Evolutionary conservation across 192 early-diverging fungal genomes (phyloP), one percentile per base, ranked within the genome.

Genomic region (Backusella circina): DNA sequence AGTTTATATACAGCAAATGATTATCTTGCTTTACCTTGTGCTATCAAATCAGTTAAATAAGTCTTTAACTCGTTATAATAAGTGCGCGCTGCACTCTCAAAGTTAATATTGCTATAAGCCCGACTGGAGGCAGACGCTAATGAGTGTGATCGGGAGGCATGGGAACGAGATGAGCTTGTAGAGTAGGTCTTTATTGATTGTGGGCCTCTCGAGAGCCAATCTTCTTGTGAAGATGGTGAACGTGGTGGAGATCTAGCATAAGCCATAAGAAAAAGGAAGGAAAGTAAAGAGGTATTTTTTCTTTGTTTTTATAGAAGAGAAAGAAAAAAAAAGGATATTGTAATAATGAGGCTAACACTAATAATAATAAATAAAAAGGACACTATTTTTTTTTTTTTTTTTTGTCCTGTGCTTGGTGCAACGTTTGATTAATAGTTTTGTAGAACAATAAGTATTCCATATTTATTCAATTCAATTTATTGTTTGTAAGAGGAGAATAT

Each of bases 101-200:
- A 75, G 16, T 50, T 51, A 33, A 71, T 23, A 31, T 70, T 67
- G 23, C 41, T 73, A 41, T 38, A 65, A 21, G 73, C 41, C 47
- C 79, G 38, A 57, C 71, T 76, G 18, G 79, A 65, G 44, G 70
- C 39, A 37, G 79, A 80, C 38, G 79, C 75, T 13, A 76, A 65
- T n/a, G 79, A 80, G 28, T 64, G 65, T 5, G 78, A 75, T 75
- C 78, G 44, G 12, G 72, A 75, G 5, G 68, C 68, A 68, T 76
- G 66, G 37, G 77, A 78, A 16, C 72, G 67, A 67, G 76, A 77
- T 72, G 76, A 77, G 31, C 35, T 44, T 12, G 76, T 77, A 3
- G 76, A 77, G 50, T 70, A 65, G 0, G 72, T 74, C 38, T 74
- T 65, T 44, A 44, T 26, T 47, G 68, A 70, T 44, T 70, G 68